These are phyloP conservation scores for Cyclotella atomus DNA, from an alignment of 108 stramenopile species.

Conservation along the genomic window DNA sequence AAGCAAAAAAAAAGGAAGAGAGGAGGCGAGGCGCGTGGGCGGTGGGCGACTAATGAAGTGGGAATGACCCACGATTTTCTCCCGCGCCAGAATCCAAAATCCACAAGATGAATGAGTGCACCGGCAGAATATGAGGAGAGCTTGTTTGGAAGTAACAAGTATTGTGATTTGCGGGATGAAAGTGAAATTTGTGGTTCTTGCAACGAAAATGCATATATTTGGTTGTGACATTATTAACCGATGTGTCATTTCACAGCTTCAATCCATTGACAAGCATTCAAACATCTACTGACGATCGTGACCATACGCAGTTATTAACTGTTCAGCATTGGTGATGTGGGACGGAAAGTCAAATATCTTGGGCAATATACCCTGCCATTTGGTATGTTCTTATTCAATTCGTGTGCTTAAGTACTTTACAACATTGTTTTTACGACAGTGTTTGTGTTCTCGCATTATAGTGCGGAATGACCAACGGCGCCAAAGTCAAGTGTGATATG, in stretches of 20 bases:
- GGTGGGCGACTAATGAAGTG: no score
- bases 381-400: neutral
- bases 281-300: constrained; percentile 8
- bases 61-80: no score
- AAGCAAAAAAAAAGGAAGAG: no score
- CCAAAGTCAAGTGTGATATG: constrained; percentile 65
- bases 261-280: constrained; percentile 54
- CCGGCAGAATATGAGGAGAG: constrained; percentile 53
- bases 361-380: constrained; percentile 10
- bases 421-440: neutral
- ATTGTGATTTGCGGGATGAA: constrained; percentile 76
- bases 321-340: constrained; percentile 73
- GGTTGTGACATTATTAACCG: neutral
- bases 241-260: constrained; percentile 3
- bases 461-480: constrained; percentile 67
- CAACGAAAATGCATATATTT: neutral
- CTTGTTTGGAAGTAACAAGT: constrained; percentile 60
- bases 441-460: constrained; percentile 26
- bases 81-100: no score
- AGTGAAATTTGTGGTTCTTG: constrained; percentile 36
- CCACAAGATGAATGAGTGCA: no score
- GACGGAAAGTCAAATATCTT: constrained; percentile 62
- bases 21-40: no score
- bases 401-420: neutral
- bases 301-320: constrained; percentile 28